These are phyloP conservation scores for Neurospora sp. DNA, from an alignment of 495 filamentous ascomycete species.

Conservation along the genomic window DNA sequence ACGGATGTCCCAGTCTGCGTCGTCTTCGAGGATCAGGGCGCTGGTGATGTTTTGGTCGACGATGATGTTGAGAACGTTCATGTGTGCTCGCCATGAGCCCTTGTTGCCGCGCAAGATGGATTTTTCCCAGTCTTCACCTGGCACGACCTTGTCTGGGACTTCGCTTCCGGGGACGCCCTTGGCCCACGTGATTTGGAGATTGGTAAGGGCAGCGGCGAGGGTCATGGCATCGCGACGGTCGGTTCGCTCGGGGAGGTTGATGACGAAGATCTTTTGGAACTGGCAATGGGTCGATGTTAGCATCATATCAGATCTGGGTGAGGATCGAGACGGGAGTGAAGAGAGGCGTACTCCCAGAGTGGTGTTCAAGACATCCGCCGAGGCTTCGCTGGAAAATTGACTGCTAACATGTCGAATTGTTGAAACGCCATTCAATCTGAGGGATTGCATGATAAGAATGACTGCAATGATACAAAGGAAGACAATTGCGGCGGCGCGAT, in stretches of 20 bases:
- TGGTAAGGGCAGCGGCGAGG: slow-evolving; percentile 40
- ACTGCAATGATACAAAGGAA: background rate
- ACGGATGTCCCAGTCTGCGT: slow-evolving; percentile 40
- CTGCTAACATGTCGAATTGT: slow-evolving; percentile 2
- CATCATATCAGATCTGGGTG: background rate
- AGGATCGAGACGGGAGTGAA: background rate
- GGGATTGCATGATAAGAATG: slow-evolving; percentile 3
- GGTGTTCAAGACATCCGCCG: slow-evolving; percentile 13
- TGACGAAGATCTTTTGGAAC: slow-evolving; percentile 53
- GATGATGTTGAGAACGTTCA: slow-evolving; percentile 30
- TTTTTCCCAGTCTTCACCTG: slow-evolving; percentile 10
- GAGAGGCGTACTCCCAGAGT: slow-evolving; percentile 21
- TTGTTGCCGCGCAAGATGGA: slow-evolving; percentile 21
- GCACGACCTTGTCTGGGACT: slow-evolving; percentile 25
- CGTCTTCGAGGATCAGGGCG: slow-evolving; percentile 40
- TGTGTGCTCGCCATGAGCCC: slow-evolving; percentile 38
- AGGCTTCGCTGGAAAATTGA: background rate
- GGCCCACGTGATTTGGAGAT: slow-evolving; percentile 45
- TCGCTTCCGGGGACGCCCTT: slow-evolving; percentile 38
- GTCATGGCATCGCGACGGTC: slow-evolving; percentile 54
- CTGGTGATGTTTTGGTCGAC: slow-evolving; percentile 26
- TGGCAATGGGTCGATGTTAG: slow-evolving; percentile 10
- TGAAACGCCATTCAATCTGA: background rate
- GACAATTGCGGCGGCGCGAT: slow-evolving; percentile 5
- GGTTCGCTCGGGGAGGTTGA: slow-evolving; percentile 48